phyloP scores from a whole-genome alignment of 2,329 filamentous ascomycete species.

The Aspergillus candidus region DNA sequence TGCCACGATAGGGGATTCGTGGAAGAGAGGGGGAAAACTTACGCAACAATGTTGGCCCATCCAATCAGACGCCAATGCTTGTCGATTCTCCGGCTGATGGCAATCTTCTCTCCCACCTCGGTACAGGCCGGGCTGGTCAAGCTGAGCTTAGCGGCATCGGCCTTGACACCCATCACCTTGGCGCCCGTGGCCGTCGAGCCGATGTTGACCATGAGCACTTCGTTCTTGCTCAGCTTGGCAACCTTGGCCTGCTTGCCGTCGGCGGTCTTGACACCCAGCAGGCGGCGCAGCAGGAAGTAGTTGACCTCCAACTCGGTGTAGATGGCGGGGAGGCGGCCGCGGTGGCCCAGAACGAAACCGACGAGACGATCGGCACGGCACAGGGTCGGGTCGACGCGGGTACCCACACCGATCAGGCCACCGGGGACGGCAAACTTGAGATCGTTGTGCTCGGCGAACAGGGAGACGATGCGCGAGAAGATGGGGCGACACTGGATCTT shows the following conservation, averaged over 20 bases:
- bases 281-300: constrained; percentile 92
- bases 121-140: constrained; percentile 94
- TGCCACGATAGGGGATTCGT: not conserved
- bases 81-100: constrained; percentile 90
- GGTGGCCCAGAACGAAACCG: constrained; percentile 92
- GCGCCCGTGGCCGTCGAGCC: constrained; percentile 95
- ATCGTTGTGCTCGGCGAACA: constrained; percentile 97
- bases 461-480: constrained; percentile 86
- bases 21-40: constrained; percentile 23
- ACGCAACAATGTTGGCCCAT: constrained; percentile 71
- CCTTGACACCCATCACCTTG: constrained; percentile 95
- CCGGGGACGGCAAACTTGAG: constrained; percentile 97
- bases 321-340: constrained; percentile 88
- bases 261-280: constrained; percentile 94
- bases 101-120: constrained; percentile 96
- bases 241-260: constrained; percentile 99
- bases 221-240: constrained; percentile 94
- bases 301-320: constrained; percentile 99
- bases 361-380: constrained; percentile 98
- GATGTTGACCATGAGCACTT: constrained; percentile 99
- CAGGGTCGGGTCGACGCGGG: constrained; percentile 91
- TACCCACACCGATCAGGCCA: constrained; percentile 96
- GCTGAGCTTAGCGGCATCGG: constrained; percentile 91
- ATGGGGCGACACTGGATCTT: constrained; percentile 96
- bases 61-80: constrained; percentile 98